Evolutionary conservation across 1,284 basidiomycete genomes (phyloP), one percentile per base, ranked within the genome.

Genomic region (Sphagnurus paluster): DNA sequence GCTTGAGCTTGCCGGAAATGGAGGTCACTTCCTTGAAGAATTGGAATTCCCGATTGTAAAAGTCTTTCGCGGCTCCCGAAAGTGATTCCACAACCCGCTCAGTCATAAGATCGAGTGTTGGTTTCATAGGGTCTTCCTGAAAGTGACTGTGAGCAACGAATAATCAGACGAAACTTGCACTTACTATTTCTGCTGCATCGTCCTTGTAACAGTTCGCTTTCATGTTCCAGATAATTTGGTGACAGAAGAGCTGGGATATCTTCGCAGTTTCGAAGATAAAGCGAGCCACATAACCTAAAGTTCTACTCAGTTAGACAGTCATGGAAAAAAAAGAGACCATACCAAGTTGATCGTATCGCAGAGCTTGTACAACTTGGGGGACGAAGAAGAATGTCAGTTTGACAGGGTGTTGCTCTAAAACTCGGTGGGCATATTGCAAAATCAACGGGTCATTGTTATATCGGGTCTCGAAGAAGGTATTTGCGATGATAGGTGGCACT

Each of bases 141-240:
- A 46, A 19, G 17, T 46, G 20, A 14, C 11, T 11, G 30, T 50
- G 14, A 43, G 30, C 25, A n/a, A 4, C 8, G 21, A 29, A 5
- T 20, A 8, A 21, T 4, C 3, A 33, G 20, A 24, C 3, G 5
- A 33, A 10, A 24, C n/a, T 21, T 34, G 30, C 19, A 70, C 84
- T 53, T 58, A 92, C 93, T 52, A 87, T 78, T 65, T 93, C 89
- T 8, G 79, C 88, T 9, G 76, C 74, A 59, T 99, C 97, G 60
- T 96, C 97, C 59, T 89, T 93, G 68, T 87, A 98, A 52, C 87
- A 93, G 64, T 99, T 99, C 4, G 97, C 97, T 62, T 97, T 97
- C 97, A 99, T 99, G 67, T 99, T 99, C 97, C 97, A 99, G 55
- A 99, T 93, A 53, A 99, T 99, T 71, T 99, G 97, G 66, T 99